These are phyloP conservation scores for Brasilioporus rufonigricans DNA, from an alignment of 768 basidiomycete species.

Conservation along the genomic window DNA sequence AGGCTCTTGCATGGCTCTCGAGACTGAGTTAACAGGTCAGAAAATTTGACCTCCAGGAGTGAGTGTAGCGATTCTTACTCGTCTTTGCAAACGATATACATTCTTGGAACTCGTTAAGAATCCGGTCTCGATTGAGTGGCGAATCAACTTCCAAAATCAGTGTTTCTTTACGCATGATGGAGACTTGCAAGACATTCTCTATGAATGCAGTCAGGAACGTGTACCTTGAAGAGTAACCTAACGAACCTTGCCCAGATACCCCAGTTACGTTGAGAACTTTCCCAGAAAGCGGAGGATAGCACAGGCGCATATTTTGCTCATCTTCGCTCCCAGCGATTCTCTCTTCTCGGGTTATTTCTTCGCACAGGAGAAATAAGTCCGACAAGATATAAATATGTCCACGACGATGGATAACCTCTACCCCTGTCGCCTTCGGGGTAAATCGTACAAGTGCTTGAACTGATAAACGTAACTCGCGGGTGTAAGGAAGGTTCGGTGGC, in stretches of 20 bases:
- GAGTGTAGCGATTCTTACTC: conserved; percentile 44
- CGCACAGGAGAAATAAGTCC: conserved; percentile 89
- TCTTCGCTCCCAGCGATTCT: conserved; percentile 45
- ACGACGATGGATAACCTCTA: conserved; percentile 70
- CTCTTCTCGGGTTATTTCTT: conserved; percentile 74
- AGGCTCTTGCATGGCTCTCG: conserved; percentile 58
- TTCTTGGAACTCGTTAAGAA: conserved; percentile 71
- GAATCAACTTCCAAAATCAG: conserved; percentile 66
- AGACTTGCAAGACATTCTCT: conserved; percentile 75
- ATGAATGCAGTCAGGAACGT: conserved; percentile 15
- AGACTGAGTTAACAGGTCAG: conserved; percentile 38
- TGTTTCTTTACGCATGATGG: conserved; percentile 86
- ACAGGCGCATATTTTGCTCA: conserved; percentile 84
- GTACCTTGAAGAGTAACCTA: background rate
- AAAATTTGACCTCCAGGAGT: background rate
- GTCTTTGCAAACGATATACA: conserved; percentile 80
- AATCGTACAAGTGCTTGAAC: conserved; percentile 73
- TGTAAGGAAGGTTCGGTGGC: conserved; percentile 74
- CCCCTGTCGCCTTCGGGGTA: conserved; percentile 69
- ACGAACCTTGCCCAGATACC: conserved; percentile 57
- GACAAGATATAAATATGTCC: conserved; percentile 89
- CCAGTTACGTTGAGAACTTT: conserved; percentile 81
- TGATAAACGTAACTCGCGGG: conserved; percentile 72
- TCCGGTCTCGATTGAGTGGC: conserved; percentile 52
- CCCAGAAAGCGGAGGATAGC: conserved; percentile 93